Conservation (phyloP, 2,329 filamentous ascomycete genomes). For the Trichoderma afroharzianum region DNA sequence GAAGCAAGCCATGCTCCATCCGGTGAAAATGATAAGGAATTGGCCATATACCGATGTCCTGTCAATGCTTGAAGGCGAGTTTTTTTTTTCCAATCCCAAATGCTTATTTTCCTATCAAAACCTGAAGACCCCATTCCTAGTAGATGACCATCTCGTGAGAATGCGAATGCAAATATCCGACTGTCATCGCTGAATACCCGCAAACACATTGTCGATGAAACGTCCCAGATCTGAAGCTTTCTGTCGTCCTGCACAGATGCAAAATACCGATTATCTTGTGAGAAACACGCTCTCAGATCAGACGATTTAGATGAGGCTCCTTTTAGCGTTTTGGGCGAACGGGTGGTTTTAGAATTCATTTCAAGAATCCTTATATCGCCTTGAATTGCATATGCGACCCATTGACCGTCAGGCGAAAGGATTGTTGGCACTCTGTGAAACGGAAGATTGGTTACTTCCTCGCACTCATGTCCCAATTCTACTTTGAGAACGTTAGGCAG, state of each 20-base stretch:
- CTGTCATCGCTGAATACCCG: background rate
- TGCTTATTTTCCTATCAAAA: background rate
- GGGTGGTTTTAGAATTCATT: background rate
- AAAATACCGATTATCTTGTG: background rate
- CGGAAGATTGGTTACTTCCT: background rate
- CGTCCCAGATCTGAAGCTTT: background rate
- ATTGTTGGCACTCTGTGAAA: too few relatives aligned
- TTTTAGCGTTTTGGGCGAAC: background rate
- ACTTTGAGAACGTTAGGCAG: background rate
- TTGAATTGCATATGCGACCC: background rate
- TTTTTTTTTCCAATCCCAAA: background rate
- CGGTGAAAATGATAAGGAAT: slow-evolving; percentile 21
- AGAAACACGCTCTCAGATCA: background rate
- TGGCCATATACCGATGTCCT: slow-evolving; percentile 18
- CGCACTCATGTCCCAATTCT: background rate
- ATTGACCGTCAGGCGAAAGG: background rate
- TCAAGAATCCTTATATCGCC: background rate
- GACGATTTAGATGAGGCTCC: fast-evolving
- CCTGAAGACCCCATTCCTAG: background rate
- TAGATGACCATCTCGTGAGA: background rate
- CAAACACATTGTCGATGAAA: background rate
- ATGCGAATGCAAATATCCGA: background rate
- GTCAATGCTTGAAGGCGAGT: slow-evolving; percentile 16
- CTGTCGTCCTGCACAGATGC: background rate
- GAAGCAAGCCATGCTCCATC: slow-evolving; percentile 23